Evolutionary conservation across 2,329 filamentous ascomycete genomes (phyloP).

Genomic region (Didymella glomerata): DNA sequence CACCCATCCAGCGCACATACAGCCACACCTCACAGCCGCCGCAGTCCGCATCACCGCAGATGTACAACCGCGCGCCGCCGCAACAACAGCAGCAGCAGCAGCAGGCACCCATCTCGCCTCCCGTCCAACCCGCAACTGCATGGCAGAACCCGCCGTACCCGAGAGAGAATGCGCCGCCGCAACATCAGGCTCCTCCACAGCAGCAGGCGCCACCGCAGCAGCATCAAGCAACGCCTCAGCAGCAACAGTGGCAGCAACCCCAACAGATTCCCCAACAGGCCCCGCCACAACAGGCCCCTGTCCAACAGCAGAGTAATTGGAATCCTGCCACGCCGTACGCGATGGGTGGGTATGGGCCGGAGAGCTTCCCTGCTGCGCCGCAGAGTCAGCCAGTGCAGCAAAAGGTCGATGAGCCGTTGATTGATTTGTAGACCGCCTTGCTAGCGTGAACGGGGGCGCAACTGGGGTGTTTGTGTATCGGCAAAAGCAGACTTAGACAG

Average conservation of each 20-base stretch:
- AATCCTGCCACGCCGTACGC: slow-evolving; percentile 50
- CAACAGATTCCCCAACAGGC: slow-evolving; percentile 26
- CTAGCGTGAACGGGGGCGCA: neutral
- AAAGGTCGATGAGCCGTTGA: slow-evolving; percentile 76
- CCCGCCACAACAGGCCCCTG: slow-evolving; percentile 34
- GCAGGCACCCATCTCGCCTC: slow-evolving; percentile 44
- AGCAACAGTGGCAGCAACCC: slow-evolving; percentile 26
- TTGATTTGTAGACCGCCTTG: slow-evolving; percentile 69
- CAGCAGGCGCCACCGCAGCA: slow-evolving; percentile 16
- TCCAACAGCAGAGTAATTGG: slow-evolving; percentile 41
- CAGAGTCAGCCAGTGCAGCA: slow-evolving; percentile 59
- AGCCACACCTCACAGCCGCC: slow-evolving; percentile 46
- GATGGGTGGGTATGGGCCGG: slow-evolving; percentile 53
- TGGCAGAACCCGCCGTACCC: slow-evolving; percentile 47
- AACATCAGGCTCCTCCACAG: slow-evolving; percentile 22
- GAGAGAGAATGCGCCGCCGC: slow-evolving; percentile 40
- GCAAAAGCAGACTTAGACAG: neutral
- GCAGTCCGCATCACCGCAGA: slow-evolving; percentile 48
- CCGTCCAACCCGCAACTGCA: slow-evolving; percentile 41
- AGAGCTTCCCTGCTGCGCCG: slow-evolving; percentile 70
- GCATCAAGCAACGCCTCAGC: slow-evolving; percentile 23
- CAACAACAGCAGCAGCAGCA: slow-evolving; percentile 23
- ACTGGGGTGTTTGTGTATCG: too few relatives aligned
- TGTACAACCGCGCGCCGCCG: slow-evolving; percentile 39
- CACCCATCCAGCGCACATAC: slow-evolving; percentile 41